Evolutionary conservation across 2,329 filamentous ascomycete species (phyloP).

Genomic region (Verticillium isaacii): DNA sequence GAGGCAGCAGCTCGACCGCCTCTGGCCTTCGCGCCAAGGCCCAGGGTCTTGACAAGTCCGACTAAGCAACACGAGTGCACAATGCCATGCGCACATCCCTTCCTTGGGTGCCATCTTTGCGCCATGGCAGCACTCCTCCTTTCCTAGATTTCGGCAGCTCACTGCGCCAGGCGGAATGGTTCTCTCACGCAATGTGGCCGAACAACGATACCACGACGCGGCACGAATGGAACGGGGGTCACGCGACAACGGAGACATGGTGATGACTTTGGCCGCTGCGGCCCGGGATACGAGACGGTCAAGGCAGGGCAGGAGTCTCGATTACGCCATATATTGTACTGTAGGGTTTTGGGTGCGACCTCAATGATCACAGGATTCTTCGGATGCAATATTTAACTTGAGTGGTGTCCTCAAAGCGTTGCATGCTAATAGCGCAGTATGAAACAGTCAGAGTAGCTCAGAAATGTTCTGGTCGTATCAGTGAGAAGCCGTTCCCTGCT

Average conservation of each 20-base stretch:
- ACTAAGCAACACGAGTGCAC: constrained; percentile 40
- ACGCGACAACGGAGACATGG: not conserved
- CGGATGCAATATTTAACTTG: not conserved
- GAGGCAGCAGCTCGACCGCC: constrained; percentile 61
- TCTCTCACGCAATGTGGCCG: not conserved
- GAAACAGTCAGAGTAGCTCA: too few relatives aligned
- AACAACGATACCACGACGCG: not conserved
- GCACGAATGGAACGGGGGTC: not conserved
- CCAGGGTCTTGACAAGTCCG: constrained; percentile 67
- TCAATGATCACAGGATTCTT: not conserved
- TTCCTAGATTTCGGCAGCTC: not conserved
- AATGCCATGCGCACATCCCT: not conserved
- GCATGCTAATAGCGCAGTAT: too few relatives aligned
- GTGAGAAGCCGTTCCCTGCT: too few relatives aligned
- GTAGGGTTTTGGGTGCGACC: not conserved
- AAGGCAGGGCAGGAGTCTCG: not conserved
- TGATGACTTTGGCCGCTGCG: not conserved
- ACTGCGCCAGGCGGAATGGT: not conserved
- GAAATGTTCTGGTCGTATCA: too few relatives aligned
- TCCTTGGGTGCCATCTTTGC: not conserved
- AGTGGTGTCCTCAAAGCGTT: too few relatives aligned
- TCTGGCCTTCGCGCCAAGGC: constrained; percentile 86
- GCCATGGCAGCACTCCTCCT: not conserved
- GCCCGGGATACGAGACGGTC: not conserved
- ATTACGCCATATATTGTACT: constrained; percentile 1